These are phyloP conservation scores for Elsinoe perseae DNA, from an alignment of 2,329 filamentous ascomycete species.

Conservation along the genomic window DNA sequence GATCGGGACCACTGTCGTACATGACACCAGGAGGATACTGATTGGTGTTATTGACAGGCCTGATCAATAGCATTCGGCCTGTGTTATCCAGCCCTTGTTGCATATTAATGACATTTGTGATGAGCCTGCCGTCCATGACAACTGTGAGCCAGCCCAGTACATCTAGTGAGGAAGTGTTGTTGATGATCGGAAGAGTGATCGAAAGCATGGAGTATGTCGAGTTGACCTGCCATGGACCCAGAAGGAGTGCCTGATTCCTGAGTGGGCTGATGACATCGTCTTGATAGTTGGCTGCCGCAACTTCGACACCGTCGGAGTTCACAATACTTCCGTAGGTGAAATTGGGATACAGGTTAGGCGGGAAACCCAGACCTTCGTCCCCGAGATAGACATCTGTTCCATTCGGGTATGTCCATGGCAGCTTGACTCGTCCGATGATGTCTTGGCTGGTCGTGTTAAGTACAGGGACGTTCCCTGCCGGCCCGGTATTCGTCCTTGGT, in stretches of 20 bases:
- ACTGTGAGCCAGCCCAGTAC: constrained; percentile 79
- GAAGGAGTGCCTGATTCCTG: constrained; percentile 53
- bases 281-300: constrained; percentile 35
- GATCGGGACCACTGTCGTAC: constrained; percentile 21
- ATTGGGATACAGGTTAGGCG: constrained; percentile 67
- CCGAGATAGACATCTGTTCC: constrained; percentile 55
- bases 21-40: constrained; percentile 32
- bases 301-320: constrained; percentile 30
- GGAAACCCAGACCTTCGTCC: constrained; percentile 57
- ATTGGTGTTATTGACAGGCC: constrained; percentile 60
- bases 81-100: constrained; percentile 62
- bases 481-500: constrained; percentile 57
- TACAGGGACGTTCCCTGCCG: constrained; percentile 44
- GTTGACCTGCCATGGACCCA: constrained; percentile 70
- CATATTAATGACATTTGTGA: constrained; percentile 56
- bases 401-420: constrained; percentile 56
- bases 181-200: constrained; percentile 69
- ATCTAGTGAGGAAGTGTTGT: constrained; percentile 52
- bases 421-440: constrained; percentile 40
- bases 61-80: constrained; percentile 63
- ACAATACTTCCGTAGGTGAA: constrained; percentile 52
- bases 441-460: constrained; percentile 51
- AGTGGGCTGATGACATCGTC: constrained; percentile 36
- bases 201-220: constrained; percentile 67
- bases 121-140: constrained; percentile 58